Conservation (phyloP, 208 protist species). For the Herpetomonas tarakana region DNA sequence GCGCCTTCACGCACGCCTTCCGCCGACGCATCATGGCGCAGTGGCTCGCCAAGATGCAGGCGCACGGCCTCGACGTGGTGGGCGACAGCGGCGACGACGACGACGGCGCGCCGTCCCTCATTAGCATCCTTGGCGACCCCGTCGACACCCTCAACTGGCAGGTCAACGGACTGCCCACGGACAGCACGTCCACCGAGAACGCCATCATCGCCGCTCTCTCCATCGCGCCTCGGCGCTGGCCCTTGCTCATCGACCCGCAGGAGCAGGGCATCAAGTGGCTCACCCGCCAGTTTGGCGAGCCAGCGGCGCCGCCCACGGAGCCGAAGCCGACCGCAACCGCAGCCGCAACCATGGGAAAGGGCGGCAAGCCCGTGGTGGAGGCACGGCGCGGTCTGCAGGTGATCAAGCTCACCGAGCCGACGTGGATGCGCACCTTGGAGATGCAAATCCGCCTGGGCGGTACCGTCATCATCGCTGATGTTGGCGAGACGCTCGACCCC, state of each 20-base stretch:
- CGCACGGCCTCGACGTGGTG: slow-evolving; percentile 49
- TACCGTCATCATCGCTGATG: slow-evolving; percentile 93
- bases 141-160: slow-evolving; percentile 97
- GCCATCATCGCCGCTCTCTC: slow-evolving; percentile 91
- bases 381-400: slow-evolving; percentile 58
- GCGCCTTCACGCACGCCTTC: slow-evolving; percentile 93
- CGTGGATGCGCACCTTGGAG: slow-evolving; percentile 91
- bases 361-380: slow-evolving; percentile 7
- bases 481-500: slow-evolving; percentile 94
- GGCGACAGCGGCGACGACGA: slow-evolving; percentile 39
- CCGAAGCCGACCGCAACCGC: slow-evolving; percentile 6
- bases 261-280: slow-evolving; percentile 96
- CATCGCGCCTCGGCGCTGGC: slow-evolving; percentile 85
- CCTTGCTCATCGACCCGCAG: slow-evolving; percentile 96
- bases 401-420: slow-evolving; percentile 88
- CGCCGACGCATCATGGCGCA: slow-evolving; percentile 78
- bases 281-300: slow-evolving; percentile 62
- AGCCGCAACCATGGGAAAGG: slow-evolving; percentile 15
- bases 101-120: slow-evolving; percentile 14
- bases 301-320: slow-evolving; percentile 11
- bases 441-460: slow-evolving; percentile 92
- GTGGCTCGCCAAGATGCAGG: slow-evolving; percentile 69
- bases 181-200: slow-evolving; percentile 96
- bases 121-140: slow-evolving; percentile 89
- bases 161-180: slow-evolving; percentile 95